These are phyloP conservation scores for Claviceps pazoutovae DNA, from an alignment of 2,329 filamentous ascomycete species.

Conservation along the genomic window DNA sequence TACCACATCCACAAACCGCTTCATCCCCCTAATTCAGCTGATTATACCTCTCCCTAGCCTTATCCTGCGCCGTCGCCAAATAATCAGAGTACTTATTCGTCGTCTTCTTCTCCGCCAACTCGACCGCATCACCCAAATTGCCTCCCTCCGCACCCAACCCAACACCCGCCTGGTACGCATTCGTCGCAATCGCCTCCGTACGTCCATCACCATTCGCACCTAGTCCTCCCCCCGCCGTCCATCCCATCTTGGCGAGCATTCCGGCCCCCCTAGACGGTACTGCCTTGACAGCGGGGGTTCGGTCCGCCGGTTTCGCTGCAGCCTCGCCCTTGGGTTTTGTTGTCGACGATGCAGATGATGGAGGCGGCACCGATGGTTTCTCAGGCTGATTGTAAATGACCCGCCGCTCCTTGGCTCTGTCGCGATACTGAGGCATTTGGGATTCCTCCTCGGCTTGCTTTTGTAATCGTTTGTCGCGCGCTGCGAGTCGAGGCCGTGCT, in stretches of 20 bases:
- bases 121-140: constrained; percentile 53
- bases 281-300: constrained; percentile 14
- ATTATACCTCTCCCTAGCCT: constrained; percentile 52
- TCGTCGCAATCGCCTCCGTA: constrained; percentile 49
- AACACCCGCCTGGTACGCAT: constrained; percentile 53
- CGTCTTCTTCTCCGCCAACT: constrained; percentile 48
- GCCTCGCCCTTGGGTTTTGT: constrained; percentile 23
- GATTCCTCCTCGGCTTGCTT: constrained; percentile 15
- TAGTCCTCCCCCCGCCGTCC: constrained; percentile 50
- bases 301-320: constrained; percentile 5
- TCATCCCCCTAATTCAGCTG: constrained; percentile 23
- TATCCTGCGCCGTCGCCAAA: constrained; percentile 49
- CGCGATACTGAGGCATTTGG: constrained; percentile 35
- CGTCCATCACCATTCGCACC: constrained; percentile 49
- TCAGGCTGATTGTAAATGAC: constrained; percentile 46
- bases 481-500: constrained; percentile 26
- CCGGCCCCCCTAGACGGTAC: constrained; percentile 48
- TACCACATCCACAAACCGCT: too few relatives aligned
- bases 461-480: constrained; percentile 22
- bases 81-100: constrained; percentile 47
- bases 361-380: constrained; percentile 26
- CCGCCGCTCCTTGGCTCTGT: constrained; percentile 54
- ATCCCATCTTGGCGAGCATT: constrained; percentile 60
- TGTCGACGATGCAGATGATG: constrained; percentile 4
- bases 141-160: constrained; percentile 56